A percentile compares a stretch with the other conserved stretches of the same genome.
Conservation (phyloP, 768 basidiomycete genomes). For the Calocera viscosa region DNA sequence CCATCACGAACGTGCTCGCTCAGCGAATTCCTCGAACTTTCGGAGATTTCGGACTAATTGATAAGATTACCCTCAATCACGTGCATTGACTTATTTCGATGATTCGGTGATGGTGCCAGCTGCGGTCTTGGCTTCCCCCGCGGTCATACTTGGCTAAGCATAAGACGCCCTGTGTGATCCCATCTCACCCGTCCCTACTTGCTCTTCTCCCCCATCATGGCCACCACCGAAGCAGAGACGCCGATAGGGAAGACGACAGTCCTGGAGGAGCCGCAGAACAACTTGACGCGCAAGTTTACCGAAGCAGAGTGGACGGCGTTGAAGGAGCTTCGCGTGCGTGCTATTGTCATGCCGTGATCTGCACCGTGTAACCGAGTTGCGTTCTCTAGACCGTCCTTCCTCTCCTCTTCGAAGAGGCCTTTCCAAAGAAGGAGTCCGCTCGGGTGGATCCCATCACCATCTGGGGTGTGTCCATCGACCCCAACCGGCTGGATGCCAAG, state of each 20-base stretch:
- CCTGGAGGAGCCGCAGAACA: constrained; percentile 49
- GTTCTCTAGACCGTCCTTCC: constrained; percentile 34
- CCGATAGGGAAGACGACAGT: constrained; percentile 13
- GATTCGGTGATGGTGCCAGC: neutral
- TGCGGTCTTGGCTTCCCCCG: neutral
- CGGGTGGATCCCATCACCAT: constrained; percentile 41
- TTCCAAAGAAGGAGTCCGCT: constrained; percentile 43
- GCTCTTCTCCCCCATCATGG: neutral
- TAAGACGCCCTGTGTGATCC: neutral
- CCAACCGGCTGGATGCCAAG: constrained; percentile 42
- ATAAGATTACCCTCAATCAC: constrained; percentile 3
- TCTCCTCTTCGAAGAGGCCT: constrained; percentile 45
- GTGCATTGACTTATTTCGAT: constrained; percentile 1
- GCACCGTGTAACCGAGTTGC: neutral
- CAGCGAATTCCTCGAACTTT: neutral
- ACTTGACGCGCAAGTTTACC: constrained; percentile 57
- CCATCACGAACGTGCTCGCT: neutral
- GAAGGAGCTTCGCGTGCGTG: constrained; percentile 50
- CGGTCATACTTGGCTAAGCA: neutral
- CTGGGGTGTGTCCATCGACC: constrained; percentile 64
- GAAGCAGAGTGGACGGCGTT: constrained; percentile 60
- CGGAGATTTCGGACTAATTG: constrained; percentile 7
- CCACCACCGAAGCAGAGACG: neutral
- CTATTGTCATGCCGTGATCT: neutral
- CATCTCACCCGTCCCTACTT: neutral